Base-by-base conservation (phyloP, 768 basidiomycete species). In the Chalciporus chontae region DNA sequence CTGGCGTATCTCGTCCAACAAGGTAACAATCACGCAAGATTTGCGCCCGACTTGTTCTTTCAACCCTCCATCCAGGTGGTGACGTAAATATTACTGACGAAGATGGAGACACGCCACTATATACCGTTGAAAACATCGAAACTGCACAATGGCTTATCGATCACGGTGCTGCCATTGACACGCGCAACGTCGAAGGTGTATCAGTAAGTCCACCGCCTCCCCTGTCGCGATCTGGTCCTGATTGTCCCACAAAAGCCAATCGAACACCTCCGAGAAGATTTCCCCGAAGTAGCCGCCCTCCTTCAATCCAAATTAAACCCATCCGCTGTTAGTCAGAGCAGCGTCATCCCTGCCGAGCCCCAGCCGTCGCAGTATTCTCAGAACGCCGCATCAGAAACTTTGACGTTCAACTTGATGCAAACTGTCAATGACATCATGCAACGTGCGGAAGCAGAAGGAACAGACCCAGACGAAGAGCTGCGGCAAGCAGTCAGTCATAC, bases 71-170 rank as follows among this genome's bases (percentile, higher is more conserved):
- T 43, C 48, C 56, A 84, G 93, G 93, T 14, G 94, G 93, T 44
- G 79, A 94, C 63, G 87, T 94, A 50, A 93, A 96, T 62, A 68
- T 94, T 53, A 78, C 81, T 1, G 94, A 96, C 64, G 75, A 74
- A 45, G 94, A 96, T 62, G 90, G 89, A 8, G 94, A 96, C 66
- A 95, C 93, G 9, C 94, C 94, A 9, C 72, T 96, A 15, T 95
- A 89, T 73, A 89, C 89, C 21, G 91, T 91, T 40, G 94, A 96
- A 69, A 79, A 81, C 64, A 60, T 89, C 37, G 79, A 84, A 51
- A 87, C 87, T 0, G 93, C 94, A 3, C 76, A 73, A 13, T 91
- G 77, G 68, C 81, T 96, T 53, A 73, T 95, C 57, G 76, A 87
- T 48, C 81, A 86, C 53, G 93, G 93, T 15, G 92, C 93, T 5